These are phyloP conservation scores for Sphagnum fallax DNA, from an alignment of 228 moss, liverwort and hornwort genomes.

Conservation along the genomic window DNA sequence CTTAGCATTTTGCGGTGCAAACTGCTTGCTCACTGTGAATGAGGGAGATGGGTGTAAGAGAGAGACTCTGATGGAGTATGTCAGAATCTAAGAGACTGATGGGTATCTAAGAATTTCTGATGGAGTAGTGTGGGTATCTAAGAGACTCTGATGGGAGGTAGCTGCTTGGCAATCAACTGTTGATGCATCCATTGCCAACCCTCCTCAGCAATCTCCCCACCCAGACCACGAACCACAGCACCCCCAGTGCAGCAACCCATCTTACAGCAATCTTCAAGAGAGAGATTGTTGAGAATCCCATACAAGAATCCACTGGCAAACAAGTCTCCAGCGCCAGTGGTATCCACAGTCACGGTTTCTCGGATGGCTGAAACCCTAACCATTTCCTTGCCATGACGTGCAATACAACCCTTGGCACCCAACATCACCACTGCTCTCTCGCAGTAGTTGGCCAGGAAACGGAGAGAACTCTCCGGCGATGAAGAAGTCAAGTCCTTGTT, in stretches of 20 bases:
- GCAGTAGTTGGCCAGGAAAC: constrained; percentile 59
- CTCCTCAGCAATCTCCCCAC: constrained; percentile 64
- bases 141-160: constrained; percentile 22
- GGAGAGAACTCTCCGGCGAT: constrained; percentile 71
- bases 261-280: constrained; percentile 74
- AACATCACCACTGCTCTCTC: constrained; percentile 84
- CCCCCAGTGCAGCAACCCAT: constrained; percentile 86
- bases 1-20: no score
- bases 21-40: no score
- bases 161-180: constrained; percentile 46
- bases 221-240: constrained; percentile 77
- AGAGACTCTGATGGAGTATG: no score
- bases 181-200: constrained; percentile 81
- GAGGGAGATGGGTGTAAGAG: no score
- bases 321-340: constrained; percentile 85
- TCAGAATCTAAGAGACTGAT: no score
- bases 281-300: constrained; percentile 53
- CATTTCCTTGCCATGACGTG: constrained; percentile 49
- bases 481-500: constrained; percentile 67
- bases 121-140: no score
- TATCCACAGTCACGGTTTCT: constrained; percentile 64
- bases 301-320: constrained; percentile 75
- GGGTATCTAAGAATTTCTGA: no score
- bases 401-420: constrained; percentile 86
- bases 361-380: constrained; percentile 59